These are phyloP conservation scores for Hanseniaspora nectarophila DNA, from an alignment of 805 yeast species.

Conservation along the genomic window DNA sequence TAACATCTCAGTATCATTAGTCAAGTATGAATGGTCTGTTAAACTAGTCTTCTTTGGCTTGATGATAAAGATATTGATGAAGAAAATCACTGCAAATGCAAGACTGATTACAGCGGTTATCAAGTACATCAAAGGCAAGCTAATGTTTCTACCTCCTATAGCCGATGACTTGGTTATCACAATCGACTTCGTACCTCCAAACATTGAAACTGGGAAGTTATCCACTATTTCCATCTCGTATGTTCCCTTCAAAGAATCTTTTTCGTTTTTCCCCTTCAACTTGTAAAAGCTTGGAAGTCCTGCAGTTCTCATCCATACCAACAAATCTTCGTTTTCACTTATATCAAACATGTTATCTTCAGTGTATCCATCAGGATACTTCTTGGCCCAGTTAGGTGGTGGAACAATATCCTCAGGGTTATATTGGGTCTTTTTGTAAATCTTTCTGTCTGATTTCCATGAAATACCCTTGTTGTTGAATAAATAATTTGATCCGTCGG, in stretches of 20 bases:
- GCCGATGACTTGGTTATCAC: slow-evolving; percentile 71
- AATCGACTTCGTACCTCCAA: slow-evolving; percentile 80
- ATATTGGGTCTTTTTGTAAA: slow-evolving; percentile 55
- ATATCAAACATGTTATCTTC: slow-evolving; percentile 58
- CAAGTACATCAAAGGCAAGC: slow-evolving; percentile 73
- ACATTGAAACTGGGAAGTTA: slow-evolving; percentile 70
- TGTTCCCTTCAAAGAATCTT: slow-evolving; percentile 46
- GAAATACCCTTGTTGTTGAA: slow-evolving; percentile 49
- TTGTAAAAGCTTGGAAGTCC: slow-evolving; percentile 84
- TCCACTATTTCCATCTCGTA: slow-evolving; percentile 57
- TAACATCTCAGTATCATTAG: slow-evolving; percentile 23
- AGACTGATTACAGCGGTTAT: slow-evolving; percentile 71
- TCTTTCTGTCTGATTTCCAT: slow-evolving; percentile 56
- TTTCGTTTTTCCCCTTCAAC: slow-evolving; percentile 61
- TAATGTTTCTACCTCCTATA: slow-evolving; percentile 78
- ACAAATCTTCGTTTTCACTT: slow-evolving; percentile 54
- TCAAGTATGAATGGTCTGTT: slow-evolving; percentile 65
- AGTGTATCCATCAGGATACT: slow-evolving; percentile 63
- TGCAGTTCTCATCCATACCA: slow-evolving; percentile 88
- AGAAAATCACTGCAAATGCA: slow-evolving; percentile 59
- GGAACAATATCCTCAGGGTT: slow-evolving; percentile 53
- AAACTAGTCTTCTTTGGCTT: slow-evolving; percentile 58
- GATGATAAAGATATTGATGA: slow-evolving; percentile 62
- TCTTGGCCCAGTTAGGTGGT: slow-evolving; percentile 71
- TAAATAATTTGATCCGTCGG: slow-evolving; percentile 25